Evolutionary conservation across 129 eudicot species (phyloP).

Genomic region (Erigeron canadensis): DNA sequence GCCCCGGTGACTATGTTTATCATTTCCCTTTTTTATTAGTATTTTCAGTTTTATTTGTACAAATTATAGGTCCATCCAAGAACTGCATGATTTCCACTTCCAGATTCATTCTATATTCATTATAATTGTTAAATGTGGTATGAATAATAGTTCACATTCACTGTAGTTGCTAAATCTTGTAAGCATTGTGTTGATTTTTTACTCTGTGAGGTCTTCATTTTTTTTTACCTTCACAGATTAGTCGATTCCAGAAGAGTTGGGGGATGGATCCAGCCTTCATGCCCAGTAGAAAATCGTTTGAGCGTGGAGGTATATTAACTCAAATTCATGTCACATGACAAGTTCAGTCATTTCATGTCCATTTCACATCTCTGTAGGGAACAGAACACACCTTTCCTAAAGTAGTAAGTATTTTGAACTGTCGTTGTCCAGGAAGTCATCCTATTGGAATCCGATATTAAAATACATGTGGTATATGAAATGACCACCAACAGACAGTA

Average conservation of each 20-base stretch:
- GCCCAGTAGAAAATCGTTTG: slow-evolving; percentile 96
- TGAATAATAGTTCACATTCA: slow-evolving; percentile 2
- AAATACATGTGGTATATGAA: background rate
- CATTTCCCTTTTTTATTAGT: too few species aligned
- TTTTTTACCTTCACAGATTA: slow-evolving; percentile 45
- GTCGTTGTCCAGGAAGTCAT: background rate
- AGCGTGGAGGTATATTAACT: slow-evolving; percentile 77
- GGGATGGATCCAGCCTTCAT: slow-evolving; percentile 95
- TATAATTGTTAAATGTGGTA: slow-evolving; percentile 2
- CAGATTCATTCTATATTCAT: background rate
- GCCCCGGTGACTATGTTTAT: too few species aligned
- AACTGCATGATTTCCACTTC: background rate
- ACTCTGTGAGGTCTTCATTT: background rate
- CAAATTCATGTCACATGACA: slow-evolving; percentile 4
- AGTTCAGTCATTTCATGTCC: background rate
- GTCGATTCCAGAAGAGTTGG: slow-evolving; percentile 90
- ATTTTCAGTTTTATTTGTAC: background rate
- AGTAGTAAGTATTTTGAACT: background rate
- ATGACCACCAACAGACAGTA: background rate
- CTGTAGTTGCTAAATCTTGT: slow-evolving; percentile 4
- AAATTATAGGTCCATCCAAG: background rate
- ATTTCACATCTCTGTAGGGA: background rate
- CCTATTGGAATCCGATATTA: background rate
- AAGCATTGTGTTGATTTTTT: slow-evolving; percentile 9
- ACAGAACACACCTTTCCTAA: background rate